Conservation (phyloP, 2,329 filamentous ascomycete genomes). For the Knufia petricola region DNA sequence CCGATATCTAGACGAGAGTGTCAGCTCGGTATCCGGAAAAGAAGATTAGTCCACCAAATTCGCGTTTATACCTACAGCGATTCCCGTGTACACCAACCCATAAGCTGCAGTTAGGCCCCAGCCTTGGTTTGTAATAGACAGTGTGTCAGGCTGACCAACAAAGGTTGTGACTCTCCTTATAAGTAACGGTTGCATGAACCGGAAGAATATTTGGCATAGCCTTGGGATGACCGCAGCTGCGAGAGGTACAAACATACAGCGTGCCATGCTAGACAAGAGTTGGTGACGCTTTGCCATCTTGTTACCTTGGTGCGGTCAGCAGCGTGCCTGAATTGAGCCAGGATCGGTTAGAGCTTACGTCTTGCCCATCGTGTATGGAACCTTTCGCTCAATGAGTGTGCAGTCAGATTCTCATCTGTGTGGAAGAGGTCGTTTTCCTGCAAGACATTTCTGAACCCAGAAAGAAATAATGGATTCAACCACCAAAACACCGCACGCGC, state of each 20-base stretch:
- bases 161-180: not conserved
- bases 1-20: constrained; percentile 23
- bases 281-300: not conserved
- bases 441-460: constrained; percentile 38
- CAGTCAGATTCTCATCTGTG: not conserved
- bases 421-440: constrained; percentile 33
- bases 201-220: not conserved
- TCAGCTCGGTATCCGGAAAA: no score
- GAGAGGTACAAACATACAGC: not conserved
- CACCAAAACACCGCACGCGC: constrained; percentile 44
- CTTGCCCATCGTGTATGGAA: not conserved
- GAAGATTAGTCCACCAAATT: no score
- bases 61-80: constrained; percentile 27
- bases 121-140: constrained; percentile 27
- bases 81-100: constrained; percentile 33
- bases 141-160: not conserved
- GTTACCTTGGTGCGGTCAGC: not conserved
- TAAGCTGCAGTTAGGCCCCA: constrained; percentile 38
- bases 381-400: not conserved
- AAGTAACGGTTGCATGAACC: not conserved
- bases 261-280: not conserved
- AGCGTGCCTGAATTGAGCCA: not conserved
- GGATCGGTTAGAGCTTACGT: not conserved
- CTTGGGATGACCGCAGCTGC: not conserved
- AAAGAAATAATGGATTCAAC: constrained; percentile 43